phyloP scores from a whole-genome alignment of 75 land plant species.

The Isoetes taiwanensis region DNA sequence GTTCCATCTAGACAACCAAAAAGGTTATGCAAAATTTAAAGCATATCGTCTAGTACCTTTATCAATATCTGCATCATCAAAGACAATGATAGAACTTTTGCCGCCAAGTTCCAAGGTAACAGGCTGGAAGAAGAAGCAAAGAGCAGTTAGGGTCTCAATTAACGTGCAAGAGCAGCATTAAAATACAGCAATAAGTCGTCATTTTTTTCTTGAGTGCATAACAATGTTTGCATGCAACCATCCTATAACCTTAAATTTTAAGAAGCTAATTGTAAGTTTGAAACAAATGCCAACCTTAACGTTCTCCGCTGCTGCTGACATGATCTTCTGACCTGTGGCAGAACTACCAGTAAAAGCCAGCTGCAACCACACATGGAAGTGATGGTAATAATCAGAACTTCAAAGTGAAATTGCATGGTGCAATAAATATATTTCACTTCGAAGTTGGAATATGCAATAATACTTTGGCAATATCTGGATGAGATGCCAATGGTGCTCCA shows the following conservation, averaged over 20 bases:
- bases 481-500: conserved; percentile 90
- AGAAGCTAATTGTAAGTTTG: background rate
- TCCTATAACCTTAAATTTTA: too few species aligned
- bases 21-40: too few species aligned
- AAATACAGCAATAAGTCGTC: too few species aligned
- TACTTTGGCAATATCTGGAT: conserved; percentile 90
- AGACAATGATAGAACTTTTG: conserved; percentile 93
- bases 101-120: conserved; percentile 98
- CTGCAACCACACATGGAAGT: conserved; percentile 26
- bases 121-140: conserved; percentile 71
- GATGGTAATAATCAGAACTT: too few species aligned
- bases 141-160: too few species aligned
- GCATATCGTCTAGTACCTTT: conserved; percentile 72
- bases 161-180: too few species aligned
- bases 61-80: conserved; percentile 92
- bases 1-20: too few species aligned
- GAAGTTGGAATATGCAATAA: background rate
- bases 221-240: too few species aligned
- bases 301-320: conserved; percentile 83
- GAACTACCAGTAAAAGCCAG: conserved; percentile 96
- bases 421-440: too few species aligned
- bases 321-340: conserved; percentile 71
- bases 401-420: too few species aligned
- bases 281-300: too few species aligned
- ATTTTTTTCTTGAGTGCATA: too few species aligned